Base-by-base conservation (phyloP, 2,329 filamentous ascomycete species). In the Exophiala bonariae region DNA sequence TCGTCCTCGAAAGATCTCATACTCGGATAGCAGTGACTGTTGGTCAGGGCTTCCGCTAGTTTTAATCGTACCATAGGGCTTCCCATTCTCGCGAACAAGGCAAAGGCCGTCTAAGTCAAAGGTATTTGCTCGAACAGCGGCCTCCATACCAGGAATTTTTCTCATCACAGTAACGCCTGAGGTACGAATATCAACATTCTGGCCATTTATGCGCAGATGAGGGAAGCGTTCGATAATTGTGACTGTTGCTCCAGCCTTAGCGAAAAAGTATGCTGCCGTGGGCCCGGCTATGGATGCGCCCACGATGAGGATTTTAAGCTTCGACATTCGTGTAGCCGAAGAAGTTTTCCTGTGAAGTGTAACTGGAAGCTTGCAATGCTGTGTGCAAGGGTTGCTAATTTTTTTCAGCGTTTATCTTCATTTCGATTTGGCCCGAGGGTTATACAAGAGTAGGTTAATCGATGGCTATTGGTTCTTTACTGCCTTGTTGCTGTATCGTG, bases 281-380 rank as follows among this genome's bases (percentile, higher is more conserved):
- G 62, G 62, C 37, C 66, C 66, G 16, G 67, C 67, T 23, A 68
- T 63, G 32, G 62, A 65, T 7, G 61, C 64, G n/a, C 66, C 66
- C 13, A 62, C 61, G 45, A 69, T 55, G 41, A 70, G 61, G 14
- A 68, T 58, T 14, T 57, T 64, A 2, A 63, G 48, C 5, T 53
- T 31, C n/a, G 59, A 48, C 61, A 62, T 62, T n/a, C n/a, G n/a
- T n/a, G n/a, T n/a, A n/a, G n/a, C n/a, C n/a, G n/a, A n/a, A n/a
- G n/a, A n/a, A n/a, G n/a, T n/a, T n/a, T n/a, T n/a, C n/a, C n/a
- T n/a, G n/a, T n/a, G n/a, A n/a, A n/a, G n/a, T n/a, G n/a, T n/a
- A n/a, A n/a, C n/a, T n/a, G n/a, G n/a, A n/a, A n/a, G n/a, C n/a
- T n/a, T n/a, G n/a, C n/a, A n/a, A n/a, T n/a, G n/a, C n/a, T n/a